phyloP scores from a whole-genome alignment of 768 basidiomycete species.

The Tricholomella constricta region DNA sequence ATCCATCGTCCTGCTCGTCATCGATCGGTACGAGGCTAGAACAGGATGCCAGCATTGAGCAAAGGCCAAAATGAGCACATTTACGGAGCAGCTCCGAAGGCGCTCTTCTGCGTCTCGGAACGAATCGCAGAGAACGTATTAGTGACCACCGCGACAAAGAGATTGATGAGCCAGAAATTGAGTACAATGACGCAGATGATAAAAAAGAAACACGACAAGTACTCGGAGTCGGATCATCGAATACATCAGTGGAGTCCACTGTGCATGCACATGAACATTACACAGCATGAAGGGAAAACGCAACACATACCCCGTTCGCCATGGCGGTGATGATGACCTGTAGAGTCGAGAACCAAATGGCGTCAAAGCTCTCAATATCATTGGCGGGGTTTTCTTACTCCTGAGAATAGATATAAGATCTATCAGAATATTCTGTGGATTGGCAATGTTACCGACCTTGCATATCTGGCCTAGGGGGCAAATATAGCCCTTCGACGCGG shows the following conservation, averaged over 20 bases:
- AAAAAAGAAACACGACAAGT: constrained; percentile 83
- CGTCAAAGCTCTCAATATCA: constrained; percentile 83
- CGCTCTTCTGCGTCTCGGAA: constrained; percentile 84
- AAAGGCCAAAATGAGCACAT: constrained; percentile 25
- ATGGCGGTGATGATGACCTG: constrained; percentile 87
- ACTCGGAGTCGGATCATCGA: constrained; percentile 89
- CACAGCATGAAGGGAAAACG: neutral
- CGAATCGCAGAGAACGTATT: constrained; percentile 90
- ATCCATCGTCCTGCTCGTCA: constrained; percentile 67
- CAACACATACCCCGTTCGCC: constrained; percentile 66
- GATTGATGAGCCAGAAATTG: constrained; percentile 93
- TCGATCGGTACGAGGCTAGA: constrained; percentile 39
- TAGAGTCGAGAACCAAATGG: constrained; percentile 75
- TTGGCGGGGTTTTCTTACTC: constrained; percentile 66
- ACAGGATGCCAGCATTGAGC: no score
- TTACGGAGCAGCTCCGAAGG: constrained; percentile 85
- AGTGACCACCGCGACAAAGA: constrained; percentile 93
- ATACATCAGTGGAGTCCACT: constrained; percentile 90
- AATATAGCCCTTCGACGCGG: constrained; percentile 74
- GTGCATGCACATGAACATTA: neutral
- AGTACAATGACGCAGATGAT: constrained; percentile 81
- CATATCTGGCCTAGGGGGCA: constrained; percentile 89
- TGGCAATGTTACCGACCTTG: constrained; percentile 42
- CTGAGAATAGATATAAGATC: constrained; percentile 42
- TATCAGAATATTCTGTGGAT: neutral